Evolutionary conservation across 768 basidiomycete genomes (phyloP), one percentile per base, ranked within the genome.

Genomic region (Russula compacta): DNA sequence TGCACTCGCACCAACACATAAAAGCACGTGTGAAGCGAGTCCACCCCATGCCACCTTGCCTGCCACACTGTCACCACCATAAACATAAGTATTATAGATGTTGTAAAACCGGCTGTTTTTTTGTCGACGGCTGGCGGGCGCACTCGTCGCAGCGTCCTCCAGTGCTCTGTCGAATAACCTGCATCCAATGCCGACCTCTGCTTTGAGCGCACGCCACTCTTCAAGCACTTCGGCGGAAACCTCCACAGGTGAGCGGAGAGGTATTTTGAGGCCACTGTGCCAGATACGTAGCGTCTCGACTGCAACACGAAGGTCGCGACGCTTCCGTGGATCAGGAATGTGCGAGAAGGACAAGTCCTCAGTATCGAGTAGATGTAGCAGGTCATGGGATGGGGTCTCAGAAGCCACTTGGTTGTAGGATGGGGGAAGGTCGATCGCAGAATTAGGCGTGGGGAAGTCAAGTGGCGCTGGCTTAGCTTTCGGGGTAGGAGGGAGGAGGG

Each of bases 171-270:
- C 89, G 67, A 92, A 87, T 49, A 89, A 86, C 33, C 75, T 66
- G 67, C 90, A 92, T 32, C 85, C 85, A 47, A 90, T 78, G 11
- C 90, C 90, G 9, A 92, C 78, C 69, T 92, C 88, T 32, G 82
- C 82, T 72, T 92, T 89, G 56, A 92, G 74, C 7, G 84, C 79
- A 64, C 82, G 83, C 91, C 90, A 92, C 64, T 89, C 89, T 64
- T 86, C 87, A 24, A 79, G 71, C 2, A 82, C 75, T 39, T 89
- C 88, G 55, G 81, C 78, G 4, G 88, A 83, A 32, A 92, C 74
- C 11, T 79, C 80, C 2, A 71, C 53, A 24, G 78, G 46, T 5
- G 78, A 72, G 46, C 77, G 75, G 53, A 79, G 71, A 8, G 79
- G 80, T 39, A 78, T 61, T 42, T 70, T 66, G 17, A 80, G 77